Percentiles rank a stretch among this genome's conserved stretches.
Conservation (phyloP, 2,329 filamentous ascomycete genomes). For the Botrytis sinoallii region DNA sequence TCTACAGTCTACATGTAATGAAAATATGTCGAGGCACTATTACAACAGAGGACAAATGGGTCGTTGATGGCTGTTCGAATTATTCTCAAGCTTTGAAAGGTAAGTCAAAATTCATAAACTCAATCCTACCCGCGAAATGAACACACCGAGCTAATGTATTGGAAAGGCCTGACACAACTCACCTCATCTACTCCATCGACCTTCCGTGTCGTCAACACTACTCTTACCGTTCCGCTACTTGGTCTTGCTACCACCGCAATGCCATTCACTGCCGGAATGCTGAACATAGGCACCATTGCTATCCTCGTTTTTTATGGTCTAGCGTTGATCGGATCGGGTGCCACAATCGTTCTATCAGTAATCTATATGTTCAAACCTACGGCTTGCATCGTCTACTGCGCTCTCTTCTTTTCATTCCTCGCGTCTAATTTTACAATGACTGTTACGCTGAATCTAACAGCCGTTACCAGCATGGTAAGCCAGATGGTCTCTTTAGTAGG, state of each 20-base stretch:
- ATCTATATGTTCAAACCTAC: not conserved
- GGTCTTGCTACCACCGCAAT: not conserved
- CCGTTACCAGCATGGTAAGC: not conserved
- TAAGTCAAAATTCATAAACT: not conserved
- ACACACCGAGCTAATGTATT: not conserved
- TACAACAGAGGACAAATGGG: not conserved
- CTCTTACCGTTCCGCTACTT: not conserved
- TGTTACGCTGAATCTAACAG: not conserved
- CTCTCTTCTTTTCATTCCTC: conserved; percentile 1
- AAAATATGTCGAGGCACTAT: not conserved
- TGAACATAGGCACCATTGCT: not conserved
- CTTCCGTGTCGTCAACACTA: not conserved
- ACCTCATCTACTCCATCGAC: not conserved
- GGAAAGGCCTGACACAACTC: not conserved
- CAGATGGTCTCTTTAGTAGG: not conserved
- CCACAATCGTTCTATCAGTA: not conserved
- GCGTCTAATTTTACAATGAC: not conserved
- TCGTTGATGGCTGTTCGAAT: not conserved
- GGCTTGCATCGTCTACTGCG: conserved; percentile 1
- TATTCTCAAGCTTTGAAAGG: not conserved
- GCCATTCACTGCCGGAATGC: not conserved
- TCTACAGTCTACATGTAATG: conserved; percentile 8
- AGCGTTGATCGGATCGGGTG: not conserved
- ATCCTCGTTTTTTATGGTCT: not conserved
- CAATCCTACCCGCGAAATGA: not conserved